Evolutionary conservation across 2,329 filamentous ascomycete species (phyloP), one percentile per base, ranked within the genome.

Genomic region (Daldinia sp.): DNA sequence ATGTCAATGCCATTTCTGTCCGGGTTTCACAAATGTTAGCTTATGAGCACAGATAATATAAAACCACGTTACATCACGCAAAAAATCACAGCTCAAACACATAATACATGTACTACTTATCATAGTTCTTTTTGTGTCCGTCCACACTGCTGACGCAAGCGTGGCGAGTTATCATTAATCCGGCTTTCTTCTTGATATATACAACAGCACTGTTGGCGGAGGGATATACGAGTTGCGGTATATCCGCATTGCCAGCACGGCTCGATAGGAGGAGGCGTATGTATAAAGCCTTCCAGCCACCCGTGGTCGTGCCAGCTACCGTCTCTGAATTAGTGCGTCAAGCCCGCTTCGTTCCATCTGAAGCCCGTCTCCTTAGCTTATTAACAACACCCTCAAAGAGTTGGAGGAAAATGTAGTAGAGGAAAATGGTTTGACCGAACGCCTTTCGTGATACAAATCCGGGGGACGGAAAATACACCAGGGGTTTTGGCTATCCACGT

Each of bases 121-220:
- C 59, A 23, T 51, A 41, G 20, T 63, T 33, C 18, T 60, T 33
- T 23, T 60, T 35, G 33, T 35, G 44, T 48, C 37, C 55, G 13
- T 41, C 57, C 39, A 60, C 26, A 54, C 59, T 48, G 59, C 65
- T 56, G 5, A 30, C 3, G 48, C 56, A 60, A 60, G 58, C 28
- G 42, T 60, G 65, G 54, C 48, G 44, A 66, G 63, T 68, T 68
- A 66, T 61, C 62, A 71, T 71, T 71, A 66, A 68, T 66, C 39
- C 39, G 53, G 53, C 7, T 39, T 63, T 51, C 50, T 59, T 59
- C 63, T 28, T 67, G 61, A 65, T 70, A 71, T 71, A 69, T 69
- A 71, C 69, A 70, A 57, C 41, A 59, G 50, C 61, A 53, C 28
- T 30, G 20, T 56, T 35, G 51, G 35, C 26, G 39, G 35, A 51